Conservation (phyloP, 768 basidiomycete species). For the Termitomyces sp. region DNA sequence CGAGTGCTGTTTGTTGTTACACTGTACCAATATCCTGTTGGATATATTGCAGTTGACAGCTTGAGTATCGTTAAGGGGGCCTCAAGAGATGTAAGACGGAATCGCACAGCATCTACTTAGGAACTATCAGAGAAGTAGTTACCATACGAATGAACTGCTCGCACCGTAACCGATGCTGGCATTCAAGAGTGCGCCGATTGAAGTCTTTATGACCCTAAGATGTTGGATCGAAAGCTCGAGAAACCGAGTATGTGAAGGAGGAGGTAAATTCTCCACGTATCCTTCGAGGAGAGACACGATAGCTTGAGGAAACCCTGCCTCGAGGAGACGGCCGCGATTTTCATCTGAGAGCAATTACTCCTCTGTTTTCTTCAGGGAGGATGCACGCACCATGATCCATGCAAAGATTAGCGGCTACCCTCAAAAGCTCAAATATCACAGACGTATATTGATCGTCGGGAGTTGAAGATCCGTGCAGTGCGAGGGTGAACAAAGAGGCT, state of each 20-base stretch:
- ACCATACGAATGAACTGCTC: conserved; percentile 17
- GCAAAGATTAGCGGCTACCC: conserved; percentile 81
- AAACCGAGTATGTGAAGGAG: conserved; percentile 34
- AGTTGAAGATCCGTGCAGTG: conserved; percentile 47
- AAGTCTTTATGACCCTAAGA: conserved; percentile 72
- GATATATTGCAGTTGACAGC: conserved; percentile 67
- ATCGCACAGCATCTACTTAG: conserved; percentile 74
- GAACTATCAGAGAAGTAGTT: conserved; percentile 2
- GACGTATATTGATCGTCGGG: conserved; percentile 46
- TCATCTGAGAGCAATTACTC: conserved; percentile 48
- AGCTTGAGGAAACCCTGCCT: conserved; percentile 67
- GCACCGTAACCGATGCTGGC: conserved; percentile 74
- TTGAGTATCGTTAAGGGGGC: conserved; percentile 68
- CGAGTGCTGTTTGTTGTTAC: conserved; percentile 19
- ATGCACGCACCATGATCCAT: conserved; percentile 70
- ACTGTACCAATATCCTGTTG: conserved; percentile 64
- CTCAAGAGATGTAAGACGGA: conserved; percentile 65
- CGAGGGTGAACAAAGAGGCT: conserved; percentile 55
- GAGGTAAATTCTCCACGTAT: conserved; percentile 51
- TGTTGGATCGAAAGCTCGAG: conserved; percentile 57
- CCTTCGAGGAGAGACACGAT: conserved; percentile 68
- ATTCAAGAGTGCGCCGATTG: conserved; percentile 79
- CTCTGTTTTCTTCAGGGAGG: conserved; percentile 1
- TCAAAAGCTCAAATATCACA: conserved; percentile 65
- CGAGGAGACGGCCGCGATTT: conserved; percentile 69